These are phyloP conservation scores for Phoenix roebelenii DNA, from an alignment of 176 grass and related monocot genomes.

Conservation along the genomic window DNA sequence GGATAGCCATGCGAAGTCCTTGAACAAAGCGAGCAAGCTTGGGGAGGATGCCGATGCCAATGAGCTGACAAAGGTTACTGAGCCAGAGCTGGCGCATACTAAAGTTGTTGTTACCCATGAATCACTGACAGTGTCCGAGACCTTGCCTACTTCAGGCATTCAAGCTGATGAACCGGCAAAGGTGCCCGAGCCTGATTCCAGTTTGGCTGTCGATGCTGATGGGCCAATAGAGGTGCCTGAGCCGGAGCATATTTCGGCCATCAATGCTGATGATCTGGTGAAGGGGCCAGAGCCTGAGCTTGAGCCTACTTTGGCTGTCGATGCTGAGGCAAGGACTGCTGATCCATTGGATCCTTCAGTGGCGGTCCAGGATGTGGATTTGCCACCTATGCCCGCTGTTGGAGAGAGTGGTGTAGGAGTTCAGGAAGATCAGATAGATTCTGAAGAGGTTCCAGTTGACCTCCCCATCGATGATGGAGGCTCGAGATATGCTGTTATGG, in stretches of 20 bases:
- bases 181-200: no score
- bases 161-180: no score
- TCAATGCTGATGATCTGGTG: no score
- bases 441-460: constrained; percentile 20
- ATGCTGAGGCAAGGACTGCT: neutral
- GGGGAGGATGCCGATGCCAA: constrained; percentile 23
- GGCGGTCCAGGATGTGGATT: neutral
- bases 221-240: neutral
- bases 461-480: neutral
- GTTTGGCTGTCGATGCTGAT: no score
- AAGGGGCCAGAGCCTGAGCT: no score
- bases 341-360: neutral
- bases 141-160: no score
- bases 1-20: constrained; percentile 27
- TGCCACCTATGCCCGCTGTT: neutral
- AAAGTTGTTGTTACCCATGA: no score
- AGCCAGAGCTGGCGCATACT: no score
- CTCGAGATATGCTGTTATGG: neutral
- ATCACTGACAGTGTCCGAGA: no score
- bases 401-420: constrained; percentile 29
- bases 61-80: constrained; percentile 2
- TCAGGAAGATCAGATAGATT: constrained; percentile 18
- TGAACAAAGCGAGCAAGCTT: constrained; percentile 30
- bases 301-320: neutral
- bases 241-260: constrained; percentile 5